Conservation (phyloP, 495 filamentous ascomycete species). For the Clohesyomyces aquaticus region DNA sequence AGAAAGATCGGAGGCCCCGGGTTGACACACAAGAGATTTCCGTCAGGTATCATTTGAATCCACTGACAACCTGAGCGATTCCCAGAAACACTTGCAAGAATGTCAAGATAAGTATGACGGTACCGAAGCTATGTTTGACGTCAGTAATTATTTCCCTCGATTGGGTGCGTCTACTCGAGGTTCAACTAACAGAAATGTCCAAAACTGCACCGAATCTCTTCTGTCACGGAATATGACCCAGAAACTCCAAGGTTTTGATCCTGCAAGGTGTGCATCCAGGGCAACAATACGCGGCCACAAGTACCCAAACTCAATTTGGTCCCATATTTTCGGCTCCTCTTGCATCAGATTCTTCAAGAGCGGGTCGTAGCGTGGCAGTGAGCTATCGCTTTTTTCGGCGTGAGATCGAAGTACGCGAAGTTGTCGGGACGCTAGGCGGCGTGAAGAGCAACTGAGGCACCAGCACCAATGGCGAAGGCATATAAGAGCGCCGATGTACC, state of each 20-base stretch:
- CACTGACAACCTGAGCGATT: conserved; percentile 7
- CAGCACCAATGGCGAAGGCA: not conserved
- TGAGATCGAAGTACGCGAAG: not conserved
- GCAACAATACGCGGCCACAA: conserved; percentile 5
- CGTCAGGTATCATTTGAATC: conserved; percentile 3
- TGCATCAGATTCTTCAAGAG: not conserved
- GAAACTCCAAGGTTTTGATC: conserved; percentile 3
- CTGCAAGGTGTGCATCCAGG: not conserved
- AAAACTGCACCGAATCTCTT: conserved; percentile 5
- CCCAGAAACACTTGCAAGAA: conserved; percentile 10
- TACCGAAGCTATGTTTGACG: conserved; percentile 11
- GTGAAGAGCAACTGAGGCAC: conserved; percentile 6
- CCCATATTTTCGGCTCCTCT: not conserved
- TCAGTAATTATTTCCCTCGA: not conserved
- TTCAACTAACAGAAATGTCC: conserved; percentile 6
- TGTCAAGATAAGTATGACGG: conserved; percentile 3
- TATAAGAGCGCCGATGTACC: not conserved
- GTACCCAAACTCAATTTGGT: conserved; percentile 6
- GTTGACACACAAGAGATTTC: no score
- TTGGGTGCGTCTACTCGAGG: not conserved
- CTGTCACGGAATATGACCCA: conserved; percentile 6
- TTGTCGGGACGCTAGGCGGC: not conserved
- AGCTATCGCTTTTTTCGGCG: not conserved
- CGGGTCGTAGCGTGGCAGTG: conserved; percentile 1
- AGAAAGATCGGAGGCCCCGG: no score